A percentile compares a stretch with the other conserved stretches of the same genome.
Evolutionary conservation across 257 asterid species (phyloP).

Genomic region (Nicotiana tabacum): DNA sequence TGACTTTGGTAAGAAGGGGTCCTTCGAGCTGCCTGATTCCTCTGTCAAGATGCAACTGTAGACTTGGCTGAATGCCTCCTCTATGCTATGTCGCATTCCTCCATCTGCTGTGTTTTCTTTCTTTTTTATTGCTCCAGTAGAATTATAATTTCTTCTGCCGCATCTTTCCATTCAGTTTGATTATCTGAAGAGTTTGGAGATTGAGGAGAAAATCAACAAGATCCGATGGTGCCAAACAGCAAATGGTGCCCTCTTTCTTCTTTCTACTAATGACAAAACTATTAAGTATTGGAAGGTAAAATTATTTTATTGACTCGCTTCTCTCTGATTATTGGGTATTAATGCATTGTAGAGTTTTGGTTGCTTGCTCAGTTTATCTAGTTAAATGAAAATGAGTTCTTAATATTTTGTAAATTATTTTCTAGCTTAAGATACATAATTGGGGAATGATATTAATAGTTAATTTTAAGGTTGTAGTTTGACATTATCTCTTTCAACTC

Average conservation of each 20-base stretch:
- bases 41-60: neutral
- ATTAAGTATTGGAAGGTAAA: conserved; percentile 96
- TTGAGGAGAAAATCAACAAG: conserved; percentile 99
- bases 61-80: neutral
- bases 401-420: neutral
- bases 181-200: conserved; percentile 98
- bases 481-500: neutral
- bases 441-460: neutral
- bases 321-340: neutral
- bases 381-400: neutral
- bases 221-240: conserved; percentile 97
- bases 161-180: conserved; percentile 69
- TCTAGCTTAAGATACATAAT: neutral
- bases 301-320: neutral
- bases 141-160: conserved; percentile 5
- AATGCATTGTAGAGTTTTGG: neutral
- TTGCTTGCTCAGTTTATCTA: neutral
- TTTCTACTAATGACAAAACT: conserved; percentile 98
- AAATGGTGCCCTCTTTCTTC: conserved; percentile 91
- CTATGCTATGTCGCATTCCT: neutral
- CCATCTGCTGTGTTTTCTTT: conserved; percentile 1
- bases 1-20: neutral
- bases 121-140: neutral
- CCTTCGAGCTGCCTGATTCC: neutral
- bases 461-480: neutral